Base-by-base conservation (phyloP, 2,329 filamentous ascomycete species). In the Microdochium trichocladiopsis region DNA sequence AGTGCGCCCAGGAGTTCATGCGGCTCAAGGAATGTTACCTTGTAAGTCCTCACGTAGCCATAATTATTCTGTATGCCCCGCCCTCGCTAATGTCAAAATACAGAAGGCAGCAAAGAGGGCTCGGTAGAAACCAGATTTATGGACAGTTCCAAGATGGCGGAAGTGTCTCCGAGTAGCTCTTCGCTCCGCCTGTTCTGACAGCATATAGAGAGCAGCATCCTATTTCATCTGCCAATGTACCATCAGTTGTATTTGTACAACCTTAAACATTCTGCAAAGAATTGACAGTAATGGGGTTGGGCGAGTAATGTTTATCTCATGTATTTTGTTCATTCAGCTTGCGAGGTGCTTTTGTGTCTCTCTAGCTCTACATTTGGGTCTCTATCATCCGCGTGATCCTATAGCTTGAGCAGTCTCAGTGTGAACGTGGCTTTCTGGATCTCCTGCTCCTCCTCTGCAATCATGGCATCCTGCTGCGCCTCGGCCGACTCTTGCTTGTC, bases 1-100 rank as follows among this genome's bases (percentile, higher is more conserved):
- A 94, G 76, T 99, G 94, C 64, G 77, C 79, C 4, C 83, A 83
- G 53, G 91, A 96, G 64, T 97, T 99, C 60, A 75, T 94, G 69
- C 83, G 74, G 58, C 69, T 97, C 49, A 96, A 95, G 67, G 78
- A 95, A 59, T 97, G 93, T 66, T 95, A 90, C 65, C 63, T 95
- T 63, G 92, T 96, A 76, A 62, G 80, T 58, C 28, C n/a, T 8
- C 18, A 23, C 48, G 24, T 31, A 23, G n/a, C 31, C 48, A 31
- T 23, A 28, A 14, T 16, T 28, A 47, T 36, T 22, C 41, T 25
- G n/a, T 16, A 43, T 2, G 21, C n/a, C n/a, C n/a, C n/a, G n/a
- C n/a, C n/a, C n/a, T n/a, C n/a, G 24, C 12, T 50, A 14, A 28
- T 31, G 33, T 53, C 61, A 16, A 60, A 41, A 28, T 18, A 25